Evolutionary conservation across 2,329 filamentous ascomycete genomes (phyloP).

Genomic region (Trichoderma semiorbis): DNA sequence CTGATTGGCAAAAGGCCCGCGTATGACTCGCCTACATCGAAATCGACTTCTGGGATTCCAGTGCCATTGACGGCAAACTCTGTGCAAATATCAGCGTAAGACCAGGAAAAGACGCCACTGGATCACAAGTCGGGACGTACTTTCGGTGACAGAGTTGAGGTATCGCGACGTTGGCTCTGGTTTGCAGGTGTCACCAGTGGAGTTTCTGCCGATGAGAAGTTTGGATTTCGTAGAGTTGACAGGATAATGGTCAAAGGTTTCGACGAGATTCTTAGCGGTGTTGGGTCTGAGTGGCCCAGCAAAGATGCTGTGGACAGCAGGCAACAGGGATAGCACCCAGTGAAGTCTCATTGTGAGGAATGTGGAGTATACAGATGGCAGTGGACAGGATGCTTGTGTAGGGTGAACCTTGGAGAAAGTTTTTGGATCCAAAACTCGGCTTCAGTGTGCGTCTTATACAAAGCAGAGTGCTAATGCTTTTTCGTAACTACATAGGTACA

Average conservation of each 20-base stretch:
- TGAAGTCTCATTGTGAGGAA: not conserved
- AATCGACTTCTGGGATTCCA: constrained; percentile 63
- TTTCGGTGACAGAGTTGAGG: not conserved
- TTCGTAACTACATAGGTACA: not conserved
- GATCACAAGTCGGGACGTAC: not conserved
- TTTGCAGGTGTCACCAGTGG: not conserved
- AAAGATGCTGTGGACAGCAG: not conserved
- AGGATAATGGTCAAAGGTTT: not conserved
- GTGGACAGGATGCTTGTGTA: not conserved
- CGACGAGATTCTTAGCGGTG: not conserved
- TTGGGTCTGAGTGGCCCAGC: not conserved
- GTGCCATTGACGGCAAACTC: constrained; percentile 63
- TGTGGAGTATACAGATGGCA: not conserved
- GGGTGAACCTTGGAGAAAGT: not conserved
- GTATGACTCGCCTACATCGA: constrained; percentile 65
- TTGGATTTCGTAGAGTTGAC: not conserved
- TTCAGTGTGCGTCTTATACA: not conserved
- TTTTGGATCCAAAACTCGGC: not conserved
- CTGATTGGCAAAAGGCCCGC: constrained; percentile 58
- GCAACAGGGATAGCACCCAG: not conserved
- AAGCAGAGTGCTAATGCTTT: not conserved
- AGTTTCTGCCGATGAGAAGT: not conserved
- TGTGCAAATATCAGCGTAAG: constrained; percentile 26
- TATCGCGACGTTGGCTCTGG: not conserved
- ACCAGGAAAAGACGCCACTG: not conserved